Conservation (phyloP, 176 grass and related monocot species). For the Metroxylon sagu region DNA sequence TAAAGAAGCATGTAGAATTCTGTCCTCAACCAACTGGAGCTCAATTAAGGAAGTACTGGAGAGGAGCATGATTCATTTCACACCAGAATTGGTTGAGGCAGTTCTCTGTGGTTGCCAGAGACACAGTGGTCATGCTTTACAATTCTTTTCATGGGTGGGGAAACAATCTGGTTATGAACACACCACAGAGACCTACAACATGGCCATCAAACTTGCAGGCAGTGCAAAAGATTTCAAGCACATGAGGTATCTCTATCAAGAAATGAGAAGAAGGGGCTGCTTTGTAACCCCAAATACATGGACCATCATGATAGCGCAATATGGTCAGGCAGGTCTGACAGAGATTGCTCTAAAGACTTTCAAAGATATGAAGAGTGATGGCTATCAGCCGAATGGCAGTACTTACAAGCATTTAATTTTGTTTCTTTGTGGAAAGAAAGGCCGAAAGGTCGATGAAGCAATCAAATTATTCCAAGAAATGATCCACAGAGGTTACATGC, state of each 20-base stretch:
- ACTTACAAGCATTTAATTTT: constrained; percentile 66
- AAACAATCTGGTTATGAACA: constrained; percentile 41
- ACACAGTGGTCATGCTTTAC: constrained; percentile 45
- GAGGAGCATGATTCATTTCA: constrained; percentile 45
- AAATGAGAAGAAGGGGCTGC: constrained; percentile 57
- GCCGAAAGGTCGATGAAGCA: constrained; percentile 53
- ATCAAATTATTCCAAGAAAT: constrained; percentile 73
- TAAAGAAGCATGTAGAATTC: constrained; percentile 44
- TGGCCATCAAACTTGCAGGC: constrained; percentile 79
- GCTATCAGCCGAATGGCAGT: constrained; percentile 42
- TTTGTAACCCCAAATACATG: constrained; percentile 53
- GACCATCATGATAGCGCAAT: constrained; percentile 80
- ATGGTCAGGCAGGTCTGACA: constrained; percentile 74
- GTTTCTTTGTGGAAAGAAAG: constrained; percentile 62
- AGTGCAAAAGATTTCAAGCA: constrained; percentile 79
- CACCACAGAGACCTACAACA: constrained; percentile 52
- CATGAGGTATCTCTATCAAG: constrained; percentile 68
- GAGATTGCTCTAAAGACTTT: constrained; percentile 54
- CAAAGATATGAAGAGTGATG: constrained; percentile 46
- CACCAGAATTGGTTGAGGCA: constrained; percentile 49
- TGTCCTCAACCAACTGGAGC: constrained; percentile 43
- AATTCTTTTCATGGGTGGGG: constrained; percentile 69
- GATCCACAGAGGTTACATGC: constrained; percentile 37
- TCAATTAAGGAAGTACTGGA: constrained; percentile 39
- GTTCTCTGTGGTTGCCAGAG: constrained; percentile 48